Conservation (phyloP, 345 rosid species). For the Syzygium grande region DNA sequence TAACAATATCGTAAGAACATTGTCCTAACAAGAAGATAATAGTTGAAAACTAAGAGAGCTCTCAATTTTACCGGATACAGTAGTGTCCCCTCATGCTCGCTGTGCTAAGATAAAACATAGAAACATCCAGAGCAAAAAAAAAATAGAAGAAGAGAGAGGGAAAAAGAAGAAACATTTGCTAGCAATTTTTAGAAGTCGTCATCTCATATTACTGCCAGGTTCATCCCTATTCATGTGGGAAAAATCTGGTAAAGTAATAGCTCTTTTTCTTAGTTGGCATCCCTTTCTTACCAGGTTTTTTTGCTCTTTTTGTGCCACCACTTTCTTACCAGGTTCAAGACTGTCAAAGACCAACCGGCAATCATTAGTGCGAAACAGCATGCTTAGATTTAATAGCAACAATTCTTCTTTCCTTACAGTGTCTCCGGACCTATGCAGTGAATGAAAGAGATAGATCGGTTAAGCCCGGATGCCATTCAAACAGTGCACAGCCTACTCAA, state of each 20-base stretch:
- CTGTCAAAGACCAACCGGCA: neutral
- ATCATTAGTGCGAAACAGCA: neutral
- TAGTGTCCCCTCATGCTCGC: neutral
- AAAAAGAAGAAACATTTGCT: neutral
- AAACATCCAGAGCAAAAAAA: neutral
- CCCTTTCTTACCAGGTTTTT: neutral
- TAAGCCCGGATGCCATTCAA: neutral
- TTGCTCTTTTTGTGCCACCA: neutral
- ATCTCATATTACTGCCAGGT: neutral
- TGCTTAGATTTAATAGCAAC: neutral
- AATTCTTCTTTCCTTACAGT: neutral
- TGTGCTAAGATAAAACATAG: neutral
- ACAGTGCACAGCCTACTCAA: neutral
- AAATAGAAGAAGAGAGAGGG: neutral
- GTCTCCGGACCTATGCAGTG: neutral
- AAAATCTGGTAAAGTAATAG: neutral
- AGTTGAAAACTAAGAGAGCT: neutral
- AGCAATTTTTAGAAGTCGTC: neutral
- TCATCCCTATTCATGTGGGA: neutral
- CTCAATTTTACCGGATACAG: neutral
- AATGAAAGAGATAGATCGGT: neutral
- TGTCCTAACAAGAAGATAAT: neutral
- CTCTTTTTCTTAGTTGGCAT: neutral
- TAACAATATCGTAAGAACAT: neutral
- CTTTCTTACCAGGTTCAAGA: neutral